Evolutionary conservation across 164 flowering plant species (phyloP), one percentile per base, ranked within the genome.

Genomic region (Nymphaea thermarum): DNA sequence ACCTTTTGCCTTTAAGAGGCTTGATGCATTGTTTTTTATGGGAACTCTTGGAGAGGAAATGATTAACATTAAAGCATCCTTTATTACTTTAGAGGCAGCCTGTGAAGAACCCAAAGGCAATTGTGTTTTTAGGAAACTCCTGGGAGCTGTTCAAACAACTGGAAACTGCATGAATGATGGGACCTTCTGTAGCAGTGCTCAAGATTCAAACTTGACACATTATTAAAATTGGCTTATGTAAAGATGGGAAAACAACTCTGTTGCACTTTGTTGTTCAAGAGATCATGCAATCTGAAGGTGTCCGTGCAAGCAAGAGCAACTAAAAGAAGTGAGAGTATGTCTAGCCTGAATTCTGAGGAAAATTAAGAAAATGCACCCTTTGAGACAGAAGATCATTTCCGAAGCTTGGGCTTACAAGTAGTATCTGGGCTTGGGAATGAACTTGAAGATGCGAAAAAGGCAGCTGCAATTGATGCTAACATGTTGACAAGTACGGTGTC

Each of bases 111-210:
- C 90, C 43, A 79, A 82, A 71, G 84, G 74, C 78, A 87, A 96
- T 73, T 74, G 98, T 43, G 74, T 93, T 60, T 93, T 93, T 79
- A 82, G 86, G 51, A 93, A 93, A 74, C 96, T 93, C 73, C 77
- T 93, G 45, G 98, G 90, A 77, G 98, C 98, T 59, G 98, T 93
- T 77, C 89, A 90, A 16, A 92, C 89, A 80, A 90, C 98, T 62
- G 98, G 98, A 42, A 93, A 93, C 70, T 93, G 98, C 61, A 90
- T 93, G 98, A 93, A 93, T 77, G 87, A 76, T 74, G 98, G 98
- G 63, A 93, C 98, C 60, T 93, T 81, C 67, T 96, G 97, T 62
- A 97, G 98, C 42, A 86, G 96, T 66, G 98, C 98, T 18, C 93
- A 86, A 77, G 98, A 96, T 42, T 93, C 76, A 93, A 89, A 73